Evolutionary conservation across 2,329 filamentous ascomycete genomes (phyloP), one percentile per base, ranked within the genome.

Genomic region (Colletotrichum agaves): DNA sequence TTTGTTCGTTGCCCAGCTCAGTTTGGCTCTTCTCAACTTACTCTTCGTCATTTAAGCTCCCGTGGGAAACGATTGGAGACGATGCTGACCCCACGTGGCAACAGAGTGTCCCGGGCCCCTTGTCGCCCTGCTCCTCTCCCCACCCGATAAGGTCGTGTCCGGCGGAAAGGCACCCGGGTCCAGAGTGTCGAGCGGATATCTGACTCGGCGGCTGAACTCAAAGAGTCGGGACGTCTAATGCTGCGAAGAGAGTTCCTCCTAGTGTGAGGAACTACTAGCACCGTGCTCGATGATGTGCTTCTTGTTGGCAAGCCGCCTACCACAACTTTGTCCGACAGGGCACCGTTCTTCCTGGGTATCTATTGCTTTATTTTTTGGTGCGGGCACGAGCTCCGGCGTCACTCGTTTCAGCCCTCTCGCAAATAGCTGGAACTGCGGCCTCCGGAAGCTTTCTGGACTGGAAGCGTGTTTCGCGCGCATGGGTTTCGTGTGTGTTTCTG

Each of bases 381-480:
- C 67, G 70, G 11, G 61, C 70, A 2, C 67, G 70, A 2, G 73
- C 72, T 1, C 65, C 72, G 12, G 71, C 67, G 3, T 74, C 69
- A 0, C 56, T 75, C 12, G 59, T 75, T 8, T 73, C 73, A 1
- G 73, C 73, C 12, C 62, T 77, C 4, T 71, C 71, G 2, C 73
- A 74, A 37, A 72, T 77, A 11, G 19, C 71, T 4, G 71, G 72
- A 2, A 75, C 72, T 13, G 50, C 67, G 8, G 39, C 75, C 3
- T 69, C 75, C n/a, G 72, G 74, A 1, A 69, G 70, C 15, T 75
- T 75, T 53, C 68, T 76, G 1, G 74, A 76, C 65, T 76, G 71
- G 63, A 71, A 64, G 41, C 41, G 64, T 2, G 50, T 74, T 6
- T 41, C 27, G 21, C 70, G 75, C 13, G 72, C 73, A 11, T 41